Base-by-base conservation (phyloP, 1,139 yeast genomes). In the Pichia sp. region DNA sequence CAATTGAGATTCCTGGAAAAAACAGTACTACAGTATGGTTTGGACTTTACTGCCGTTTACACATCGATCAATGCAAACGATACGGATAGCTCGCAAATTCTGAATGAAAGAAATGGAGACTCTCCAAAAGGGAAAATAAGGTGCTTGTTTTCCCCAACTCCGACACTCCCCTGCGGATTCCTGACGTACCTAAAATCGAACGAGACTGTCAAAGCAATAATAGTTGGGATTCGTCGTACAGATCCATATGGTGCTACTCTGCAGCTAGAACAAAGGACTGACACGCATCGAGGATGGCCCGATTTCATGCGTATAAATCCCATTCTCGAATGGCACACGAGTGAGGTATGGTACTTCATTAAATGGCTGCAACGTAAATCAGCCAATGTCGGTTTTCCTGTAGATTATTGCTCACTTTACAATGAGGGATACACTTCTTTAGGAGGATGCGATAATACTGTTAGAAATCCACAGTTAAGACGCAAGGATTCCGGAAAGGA, bases 281-380 rank as follows among this genome's bases (percentile, higher is more conserved):
- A 89, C 64, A 89, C 96, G 0, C 95, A 88, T 63, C 85, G 81
- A 56, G 82, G 88, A 49, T 89, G 96, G 96, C 96, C 96, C n/a
- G 70, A 73, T 39, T 89, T 89, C 64, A 68, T 83, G 58, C 70
- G 96, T 45, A 74, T 88, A 9, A 93, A 88, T 62, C 96, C 96
- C 0, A 84, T 89, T 12, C 73, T 89, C 47, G 85, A 86, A 50
- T 89, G 96, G 96, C 77, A 77, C 44, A 87, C 86, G 60, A 77
- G 75, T 26, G 88, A 88, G 54, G 75, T 89, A 3, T 89, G 96
- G 96, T 83, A 79, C 60, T 78, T 80, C 58, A 72, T 81, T 53
- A 71, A 86, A 51, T 56, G 58, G 53, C 26, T 55, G 23, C 47
- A 48, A 49, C 23, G 22, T 12, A 19, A 43, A n/a, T 46, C 56